These are phyloP conservation scores for Larix kaempferi DNA, from an alignment of 75 land plant species.

Conservation along the genomic window DNA sequence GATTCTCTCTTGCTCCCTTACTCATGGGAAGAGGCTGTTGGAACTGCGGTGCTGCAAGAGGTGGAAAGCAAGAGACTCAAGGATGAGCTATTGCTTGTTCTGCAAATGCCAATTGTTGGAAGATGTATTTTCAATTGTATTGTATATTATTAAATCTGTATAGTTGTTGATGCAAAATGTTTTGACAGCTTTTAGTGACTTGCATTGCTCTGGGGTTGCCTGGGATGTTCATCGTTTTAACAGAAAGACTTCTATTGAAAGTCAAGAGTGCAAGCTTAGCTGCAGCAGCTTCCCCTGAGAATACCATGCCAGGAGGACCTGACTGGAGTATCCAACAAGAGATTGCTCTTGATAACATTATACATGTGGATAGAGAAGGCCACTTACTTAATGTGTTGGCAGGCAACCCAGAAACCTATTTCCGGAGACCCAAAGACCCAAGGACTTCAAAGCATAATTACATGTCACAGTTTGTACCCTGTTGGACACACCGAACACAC, in stretches of 20 bases:
- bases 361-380: conserved; percentile 61
- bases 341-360: conserved; percentile 62
- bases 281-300: conserved; percentile 27
- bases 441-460: conserved; percentile 20
- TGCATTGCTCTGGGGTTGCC: conserved; percentile 58
- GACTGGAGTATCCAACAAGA: conserved; percentile 67
- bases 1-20: conserved; percentile 73
- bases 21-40: conserved; percentile 96
- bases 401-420: conserved; percentile 41
- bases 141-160: background rate
- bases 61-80: conserved; percentile 48
- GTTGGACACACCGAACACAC: too few relatives aligned
- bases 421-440: conserved; percentile 6
- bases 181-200: conserved; percentile 35
- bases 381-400: conserved; percentile 57
- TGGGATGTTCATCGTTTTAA: conserved; percentile 72
- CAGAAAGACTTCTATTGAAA: conserved; percentile 49
- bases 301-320: conserved; percentile 31
- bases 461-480: conserved; percentile 32
- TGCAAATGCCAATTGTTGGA: background rate
- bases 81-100: conserved; percentile 47
- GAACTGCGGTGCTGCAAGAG: conserved; percentile 64
- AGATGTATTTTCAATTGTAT: background rate
- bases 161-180: background rate
- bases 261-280: conserved; percentile 45